Percentiles rank a stretch among this genome's conserved stretches.
Conservation (phyloP, 164 flowering plant species). For the Warburgia ugandensis region DNA sequence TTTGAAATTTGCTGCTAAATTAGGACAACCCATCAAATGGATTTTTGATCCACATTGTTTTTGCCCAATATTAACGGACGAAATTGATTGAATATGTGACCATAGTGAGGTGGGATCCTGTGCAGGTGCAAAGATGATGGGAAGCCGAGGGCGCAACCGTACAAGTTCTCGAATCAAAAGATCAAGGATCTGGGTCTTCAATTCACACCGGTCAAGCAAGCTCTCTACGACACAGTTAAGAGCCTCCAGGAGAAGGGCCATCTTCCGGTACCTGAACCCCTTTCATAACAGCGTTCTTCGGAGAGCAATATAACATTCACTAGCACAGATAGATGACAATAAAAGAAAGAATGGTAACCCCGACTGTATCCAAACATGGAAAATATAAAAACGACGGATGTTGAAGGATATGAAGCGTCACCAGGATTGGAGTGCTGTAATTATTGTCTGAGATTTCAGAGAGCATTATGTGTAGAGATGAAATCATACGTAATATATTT, state of each 20-base stretch:
- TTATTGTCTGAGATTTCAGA: no score
- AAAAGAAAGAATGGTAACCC: no score
- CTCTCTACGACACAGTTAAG: conserved; percentile 67
- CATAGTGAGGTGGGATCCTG: neutral
- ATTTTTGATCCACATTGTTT: neutral
- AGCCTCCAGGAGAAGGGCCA: conserved; percentile 76
- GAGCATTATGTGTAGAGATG: no score
- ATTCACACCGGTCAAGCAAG: conserved; percentile 61
- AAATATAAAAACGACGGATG: no score
- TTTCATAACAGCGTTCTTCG: conserved; percentile 11
- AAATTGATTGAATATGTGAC: neutral
- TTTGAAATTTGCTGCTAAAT: no score
- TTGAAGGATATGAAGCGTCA: no score
- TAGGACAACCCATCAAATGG: no score
- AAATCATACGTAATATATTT: no score
- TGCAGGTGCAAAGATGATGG: conserved; percentile 86
- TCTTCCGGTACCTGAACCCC: conserved; percentile 37
- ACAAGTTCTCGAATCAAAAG: conserved; percentile 82
- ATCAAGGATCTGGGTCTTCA: conserved; percentile 76
- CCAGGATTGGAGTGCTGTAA: no score
- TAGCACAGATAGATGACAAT: no score
- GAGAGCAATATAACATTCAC: no score
- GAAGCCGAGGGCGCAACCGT: conserved; percentile 76
- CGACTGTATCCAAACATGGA: no score
- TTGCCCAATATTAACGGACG: neutral